Evolutionary conservation across 768 basidiomycete genomes (phyloP), one percentile per base, ranked within the genome.

Genomic region (Naematelia aurantialba): DNA sequence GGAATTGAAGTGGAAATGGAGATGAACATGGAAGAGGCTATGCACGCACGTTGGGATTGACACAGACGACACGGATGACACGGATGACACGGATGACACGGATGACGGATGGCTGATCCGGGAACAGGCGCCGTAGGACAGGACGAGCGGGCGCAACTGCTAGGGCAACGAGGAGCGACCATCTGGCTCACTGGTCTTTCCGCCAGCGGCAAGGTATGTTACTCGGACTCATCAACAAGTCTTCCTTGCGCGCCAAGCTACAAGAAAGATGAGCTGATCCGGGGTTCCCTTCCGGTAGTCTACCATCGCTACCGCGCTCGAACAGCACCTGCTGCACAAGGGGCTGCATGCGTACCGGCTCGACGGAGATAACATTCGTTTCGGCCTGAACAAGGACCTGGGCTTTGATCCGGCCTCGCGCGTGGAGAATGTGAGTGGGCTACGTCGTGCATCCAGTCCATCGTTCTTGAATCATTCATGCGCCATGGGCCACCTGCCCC

Each of bases 181-280:
- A 84, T 98, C 74, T 99, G 96, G 96, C 79, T 99, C 59, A 99
- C 96, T 5, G 96, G 96, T 4, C 84, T 98, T 17, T 92, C 90
- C 70, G 93, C 89, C 5, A 91, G 89, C 73, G 93, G 93, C 52
- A 97, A 96, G 84, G 92, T 90, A 44, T 54, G 69, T 56, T 48
- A 8, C 21, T 2, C 42, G 4, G 14, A 22, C 21, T 24, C n/a
- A 5, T 5, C 10, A 51, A 27, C 21, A 8, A 49, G 5, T 5
- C 49, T 24, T 24, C 22, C 3, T 4, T 8, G 27, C 4, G 21
- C 22, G n/a, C n/a, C 24, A 10, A 27, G 49, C 3, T 12, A 44
- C 42, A 44, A 19, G 19, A 12, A 19, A 44, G 19, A 44, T 44
- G 42, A 12, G 12, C 12, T 44, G 42, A 44, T 12, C 12, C 12